Evolutionary conservation across 345 rosid genomes (phyloP), one percentile per base, ranked within the genome.

Genomic region (Turritis glabra): DNA sequence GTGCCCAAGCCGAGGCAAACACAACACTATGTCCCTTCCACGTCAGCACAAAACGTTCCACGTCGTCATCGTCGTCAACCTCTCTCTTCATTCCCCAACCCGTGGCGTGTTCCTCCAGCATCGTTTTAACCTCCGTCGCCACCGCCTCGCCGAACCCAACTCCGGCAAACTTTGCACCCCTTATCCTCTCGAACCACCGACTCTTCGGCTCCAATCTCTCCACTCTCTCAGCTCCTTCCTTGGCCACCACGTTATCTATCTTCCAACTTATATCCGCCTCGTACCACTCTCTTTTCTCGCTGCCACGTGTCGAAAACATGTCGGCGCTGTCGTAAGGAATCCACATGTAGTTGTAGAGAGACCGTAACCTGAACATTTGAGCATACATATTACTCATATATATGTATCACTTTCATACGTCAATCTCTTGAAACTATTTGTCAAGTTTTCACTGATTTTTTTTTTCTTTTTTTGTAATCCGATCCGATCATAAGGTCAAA

Each of bases 21-120:
- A 88, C 95, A 75, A 87, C 98, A 79, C 88, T 87, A 70, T 91
- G 96, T 8, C 98, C 97, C 79, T 91, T 94, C 98, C 96, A 94
- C 52, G 97, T 94, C 29, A 94, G 87, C 25, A 91, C 91, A 64
- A 91, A 87, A 78, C 44, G 21, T 0, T 50, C 74, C 69, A 75
- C 63, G 56, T 66, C 61, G 37, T 29, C 64, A 40, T 19, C 57
- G 8, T 87, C 88, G 21, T 88, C 90, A 8, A 87, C 92, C 69
- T 89, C 92, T 83, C 77, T 91, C 89, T 90, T 91, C 72, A 90
- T 73, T 57, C 96, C 96, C 98, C 98, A 94, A 15, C 96, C 98
- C 1, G 89, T 86, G 4, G 93, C 96, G 77, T 94, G 97, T 54
- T 94, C 95, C 38, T 86, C 95, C 14, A 94, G 84, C 98, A 94